Percentiles rank a stretch among this genome's conserved stretches.
These are phyloP conservation scores for Aureobasidium lini DNA, from an alignment of 2,329 filamentous ascomycete species.

Conservation along the genomic window DNA sequence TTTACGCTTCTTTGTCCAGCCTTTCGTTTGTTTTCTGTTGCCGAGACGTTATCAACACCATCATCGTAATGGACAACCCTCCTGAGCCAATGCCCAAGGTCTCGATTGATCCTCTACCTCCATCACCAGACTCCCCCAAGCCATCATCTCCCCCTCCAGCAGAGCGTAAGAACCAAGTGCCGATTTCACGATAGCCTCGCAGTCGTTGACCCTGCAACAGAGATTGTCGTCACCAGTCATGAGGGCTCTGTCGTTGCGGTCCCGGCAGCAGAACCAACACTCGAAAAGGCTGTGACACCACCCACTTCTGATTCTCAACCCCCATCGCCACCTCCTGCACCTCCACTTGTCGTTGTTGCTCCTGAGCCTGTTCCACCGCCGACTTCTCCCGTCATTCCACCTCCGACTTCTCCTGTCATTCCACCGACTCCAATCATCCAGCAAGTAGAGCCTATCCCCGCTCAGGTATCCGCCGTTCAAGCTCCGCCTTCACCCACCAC, in stretches of 20 bases:
- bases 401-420: background rate
- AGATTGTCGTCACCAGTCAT: constrained; percentile 9
- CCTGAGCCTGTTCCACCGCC: background rate
- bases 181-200: background rate
- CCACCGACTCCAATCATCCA: background rate
- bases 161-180: background rate
- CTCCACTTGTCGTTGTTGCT: background rate
- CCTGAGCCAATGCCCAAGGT: constrained; percentile 14
- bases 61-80: constrained; percentile 11
- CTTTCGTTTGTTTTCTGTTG: background rate
- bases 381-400: background rate
- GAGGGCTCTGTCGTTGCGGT: constrained; percentile 4
- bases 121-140: background rate
- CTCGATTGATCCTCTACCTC: constrained; percentile 2
- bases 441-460: background rate
- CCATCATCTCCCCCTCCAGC: background rate
- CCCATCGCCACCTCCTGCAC: constrained; percentile 1
- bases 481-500: background rate
- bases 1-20: background rate
- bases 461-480: background rate
- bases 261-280: constrained; percentile 5
- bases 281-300: constrained; percentile 1
- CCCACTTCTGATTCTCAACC: background rate
- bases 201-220: background rate
- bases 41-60: background rate